phyloP scores from a whole-genome alignment of 2,329 filamentous ascomycete genomes.

The Pseudogymnoascus sp. region DNA sequence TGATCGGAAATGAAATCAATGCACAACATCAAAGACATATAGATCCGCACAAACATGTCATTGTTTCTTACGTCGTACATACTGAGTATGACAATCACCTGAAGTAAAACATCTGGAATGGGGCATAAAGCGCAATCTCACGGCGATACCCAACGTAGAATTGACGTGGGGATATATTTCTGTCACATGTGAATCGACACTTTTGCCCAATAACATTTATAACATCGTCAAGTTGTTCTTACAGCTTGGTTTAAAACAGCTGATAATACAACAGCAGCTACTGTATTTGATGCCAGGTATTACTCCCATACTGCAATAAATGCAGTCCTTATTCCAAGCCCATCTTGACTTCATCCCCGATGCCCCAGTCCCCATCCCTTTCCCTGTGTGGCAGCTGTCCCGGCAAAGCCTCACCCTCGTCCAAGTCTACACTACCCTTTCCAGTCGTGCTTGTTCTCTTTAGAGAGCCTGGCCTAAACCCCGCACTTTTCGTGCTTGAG shows the following conservation, averaged over 20 bases:
- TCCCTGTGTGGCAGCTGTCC: constrained; percentile 45
- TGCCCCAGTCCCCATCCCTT: constrained; percentile 62
- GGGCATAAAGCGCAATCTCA: neutral
- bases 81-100: neutral
- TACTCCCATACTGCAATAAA: neutral
- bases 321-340: constrained; percentile 54
- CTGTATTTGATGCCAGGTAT: constrained; percentile 17
- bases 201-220: neutral
- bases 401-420: constrained; percentile 40
- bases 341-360: constrained; percentile 81
- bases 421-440: constrained; percentile 16
- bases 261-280: neutral
- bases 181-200: neutral
- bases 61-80: neutral
- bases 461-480: constrained; percentile 17
- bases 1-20: constrained; percentile 6
- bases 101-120: neutral
- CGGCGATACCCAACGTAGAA: neutral
- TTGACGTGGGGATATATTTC: neutral
- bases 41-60: neutral
- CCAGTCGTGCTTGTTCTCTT: constrained; percentile 16
- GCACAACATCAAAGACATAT: neutral
- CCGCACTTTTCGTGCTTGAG: constrained; percentile 13
- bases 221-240: neutral
- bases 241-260: neutral